A percentile compares a stretch with the other conserved stretches of the same genome.
These are phyloP conservation scores for Suillus placidus DNA, from an alignment of 768 basidiomycete genomes.

Conservation along the genomic window DNA sequence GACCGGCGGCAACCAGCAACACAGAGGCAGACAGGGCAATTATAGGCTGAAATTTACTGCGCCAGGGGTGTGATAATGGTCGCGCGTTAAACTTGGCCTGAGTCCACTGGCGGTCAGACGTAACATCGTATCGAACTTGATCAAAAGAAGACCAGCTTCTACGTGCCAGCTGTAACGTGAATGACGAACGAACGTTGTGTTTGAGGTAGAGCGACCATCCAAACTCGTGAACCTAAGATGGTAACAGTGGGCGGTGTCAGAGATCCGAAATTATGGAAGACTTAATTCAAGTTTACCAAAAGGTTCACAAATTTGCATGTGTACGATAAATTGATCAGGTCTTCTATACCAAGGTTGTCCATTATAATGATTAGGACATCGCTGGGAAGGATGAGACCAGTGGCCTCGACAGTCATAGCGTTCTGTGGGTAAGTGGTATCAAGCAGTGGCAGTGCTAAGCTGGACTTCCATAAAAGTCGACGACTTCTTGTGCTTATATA, in stretches of 20 bases:
- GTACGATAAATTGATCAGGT: conserved; percentile 39
- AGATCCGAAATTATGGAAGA: neutral
- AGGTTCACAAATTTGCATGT: conserved; percentile 33
- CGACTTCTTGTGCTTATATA: conserved; percentile 1
- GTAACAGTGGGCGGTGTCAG: conserved; percentile 5
- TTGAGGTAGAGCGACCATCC: conserved; percentile 62
- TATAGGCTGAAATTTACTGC: conserved; percentile 54
- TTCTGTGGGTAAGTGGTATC: neutral
- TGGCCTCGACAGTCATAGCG: conserved; percentile 1
- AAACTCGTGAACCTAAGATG: conserved; percentile 54
- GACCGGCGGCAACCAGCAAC: conserved; percentile 64
- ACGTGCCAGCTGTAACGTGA: conserved; percentile 49
- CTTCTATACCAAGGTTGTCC: conserved; percentile 44
- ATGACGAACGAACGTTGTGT: conserved; percentile 54
- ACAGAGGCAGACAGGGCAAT: conserved; percentile 58
- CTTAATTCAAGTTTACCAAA: conserved; percentile 44
- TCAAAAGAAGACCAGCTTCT: conserved; percentile 45
- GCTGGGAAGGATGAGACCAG: conserved; percentile 41
- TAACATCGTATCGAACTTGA: conserved; percentile 52
- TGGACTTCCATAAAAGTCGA: neutral
- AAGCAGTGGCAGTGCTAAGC: neutral
- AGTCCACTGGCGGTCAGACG: conserved; percentile 58
- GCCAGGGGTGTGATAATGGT: conserved; percentile 64
- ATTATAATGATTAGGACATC: conserved; percentile 62
- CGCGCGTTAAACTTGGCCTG: conserved; percentile 57